Conservation (phyloP, 1,284 basidiomycete species). For the Bjerkandera adusta region DNA sequence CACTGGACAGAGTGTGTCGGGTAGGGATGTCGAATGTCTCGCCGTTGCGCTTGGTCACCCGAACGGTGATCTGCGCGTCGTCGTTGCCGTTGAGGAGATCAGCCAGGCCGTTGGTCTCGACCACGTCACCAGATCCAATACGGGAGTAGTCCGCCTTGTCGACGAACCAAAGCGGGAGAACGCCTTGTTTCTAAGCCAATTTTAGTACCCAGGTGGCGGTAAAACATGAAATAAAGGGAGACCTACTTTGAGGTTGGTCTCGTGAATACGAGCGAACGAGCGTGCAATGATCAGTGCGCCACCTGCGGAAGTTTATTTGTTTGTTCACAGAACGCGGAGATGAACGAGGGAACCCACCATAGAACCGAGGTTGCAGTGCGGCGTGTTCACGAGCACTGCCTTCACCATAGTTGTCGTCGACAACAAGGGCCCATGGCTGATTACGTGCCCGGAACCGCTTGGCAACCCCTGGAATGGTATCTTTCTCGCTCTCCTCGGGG, state of each 20-base stretch:
- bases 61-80: slow-evolving; percentile 56
- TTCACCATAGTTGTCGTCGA: slow-evolving; percentile 97
- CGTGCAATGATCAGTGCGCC: slow-evolving; percentile 83
- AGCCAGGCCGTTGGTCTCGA: slow-evolving; percentile 55
- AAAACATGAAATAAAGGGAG: neutral
- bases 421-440: slow-evolving; percentile 93
- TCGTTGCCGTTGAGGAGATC: slow-evolving; percentile 56
- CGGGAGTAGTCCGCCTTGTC: slow-evolving; percentile 82
- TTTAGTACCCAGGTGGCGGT: slow-evolving; percentile 4
- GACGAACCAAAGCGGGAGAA: slow-evolving; percentile 90
- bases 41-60: slow-evolving; percentile 69
- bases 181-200: slow-evolving; percentile 80
- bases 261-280: slow-evolving; percentile 98
- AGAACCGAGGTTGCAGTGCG: slow-evolving; percentile 94
- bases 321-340: neutral
- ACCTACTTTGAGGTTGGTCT: slow-evolving; percentile 90
- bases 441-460: slow-evolving; percentile 81
- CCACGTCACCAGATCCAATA: slow-evolving; percentile 77
- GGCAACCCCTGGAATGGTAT: slow-evolving; percentile 87
- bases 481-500: slow-evolving; percentile 48
- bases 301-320: slow-evolving; percentile 41
- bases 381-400: slow-evolving; percentile 98
- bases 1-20: slow-evolving; percentile 85
- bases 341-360: slow-evolving; percentile 47
- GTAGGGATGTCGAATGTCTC: slow-evolving; percentile 67